Base-by-base conservation (phyloP, 768 basidiomycete genomes). In the Termitomyces sp. region DNA sequence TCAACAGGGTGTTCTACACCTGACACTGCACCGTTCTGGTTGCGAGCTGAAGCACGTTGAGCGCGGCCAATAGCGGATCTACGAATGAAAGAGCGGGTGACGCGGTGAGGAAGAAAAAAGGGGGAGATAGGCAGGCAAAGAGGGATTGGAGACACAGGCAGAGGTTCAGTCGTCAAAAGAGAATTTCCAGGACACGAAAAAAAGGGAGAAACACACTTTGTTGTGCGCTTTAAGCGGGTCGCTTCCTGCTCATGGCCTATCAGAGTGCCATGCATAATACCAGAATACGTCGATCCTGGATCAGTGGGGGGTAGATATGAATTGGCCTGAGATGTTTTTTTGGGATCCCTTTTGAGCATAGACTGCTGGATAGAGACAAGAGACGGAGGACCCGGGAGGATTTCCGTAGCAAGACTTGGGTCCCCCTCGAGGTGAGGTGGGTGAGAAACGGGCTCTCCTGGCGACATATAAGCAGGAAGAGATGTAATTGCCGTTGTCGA, bases 231-330 rank as follows among this genome's bases (percentile, higher is more conserved):
- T 67, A 84, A 74, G 69, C 84, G 79, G 52, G 83, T 75, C 47
- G 84, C 85, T 57, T 85, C 85, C 61, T 79, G 70, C 65, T 85
- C 84, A 63, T 83, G 82, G 59, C 80, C 77, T 64, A 79, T 75
- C 60, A 84, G 76, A 66, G 85, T 80, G 58, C 81, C 81, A 60
- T 83, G 78, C 75, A 84, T 79, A 67, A 87, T 79, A 57, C 85
- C 88, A 68, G 87, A 83, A 76, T 90, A 93, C 24, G 90, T 93
- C 63, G 91, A 87, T 66, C 91, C 90, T 59, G 91, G 91, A 77
- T 93, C 91, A 65, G 84, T 83, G 59, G 82, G 72, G 45, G 90
- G 90, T 67, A 93, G 77, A 77, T 92, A 93, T 58, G 91, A 91
- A 71, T 83, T 77, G 56, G 78, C 71, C 60, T 79, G 74, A 60